phyloP scores from a whole-genome alignment of 352 stramenopile species.

The Globisporangium acanthophoron region DNA sequence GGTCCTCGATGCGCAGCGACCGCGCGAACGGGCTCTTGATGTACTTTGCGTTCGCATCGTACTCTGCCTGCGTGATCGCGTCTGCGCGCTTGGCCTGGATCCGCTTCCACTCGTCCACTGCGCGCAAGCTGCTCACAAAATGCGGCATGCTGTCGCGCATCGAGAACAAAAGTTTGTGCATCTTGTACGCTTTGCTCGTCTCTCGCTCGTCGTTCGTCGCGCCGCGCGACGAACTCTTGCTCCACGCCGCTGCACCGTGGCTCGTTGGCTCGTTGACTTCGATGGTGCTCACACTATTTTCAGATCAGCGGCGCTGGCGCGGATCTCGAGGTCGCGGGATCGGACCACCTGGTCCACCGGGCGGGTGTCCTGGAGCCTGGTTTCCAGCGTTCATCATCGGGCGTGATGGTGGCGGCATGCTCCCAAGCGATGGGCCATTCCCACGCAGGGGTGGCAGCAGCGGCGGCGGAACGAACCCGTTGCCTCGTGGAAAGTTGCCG shows the following conservation, averaged over 20 bases:
- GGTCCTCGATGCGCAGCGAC: constrained; percentile 55
- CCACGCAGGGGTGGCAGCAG: background rate
- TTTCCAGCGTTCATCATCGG: background rate
- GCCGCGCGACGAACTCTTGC: no score
- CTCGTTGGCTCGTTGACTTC: no score
- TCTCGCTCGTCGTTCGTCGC: background rate
- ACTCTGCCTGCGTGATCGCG: constrained; percentile 46
- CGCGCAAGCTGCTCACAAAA: constrained; percentile 64
- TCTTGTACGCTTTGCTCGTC: background rate
- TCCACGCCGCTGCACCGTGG: no score
- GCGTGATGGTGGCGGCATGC: background rate
- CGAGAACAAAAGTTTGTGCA: constrained; percentile 51
- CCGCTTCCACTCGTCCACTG: constrained; percentile 70
- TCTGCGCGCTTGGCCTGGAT: constrained; percentile 49
- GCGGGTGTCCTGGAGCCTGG: background rate
- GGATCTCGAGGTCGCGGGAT: constrained; percentile 12
- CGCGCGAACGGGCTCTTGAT: constrained; percentile 68
- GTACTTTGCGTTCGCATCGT: constrained; percentile 67
- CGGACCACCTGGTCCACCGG: background rate
- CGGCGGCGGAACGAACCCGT: background rate
- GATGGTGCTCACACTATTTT: background rate
- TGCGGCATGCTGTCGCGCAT: constrained; percentile 79
- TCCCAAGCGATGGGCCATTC: background rate
- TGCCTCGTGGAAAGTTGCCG: background rate
- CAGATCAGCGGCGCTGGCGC: constrained; percentile 8